Evolutionary conservation across 768 basidiomycete genomes (phyloP).

Genomic region (Russula compacta): DNA sequence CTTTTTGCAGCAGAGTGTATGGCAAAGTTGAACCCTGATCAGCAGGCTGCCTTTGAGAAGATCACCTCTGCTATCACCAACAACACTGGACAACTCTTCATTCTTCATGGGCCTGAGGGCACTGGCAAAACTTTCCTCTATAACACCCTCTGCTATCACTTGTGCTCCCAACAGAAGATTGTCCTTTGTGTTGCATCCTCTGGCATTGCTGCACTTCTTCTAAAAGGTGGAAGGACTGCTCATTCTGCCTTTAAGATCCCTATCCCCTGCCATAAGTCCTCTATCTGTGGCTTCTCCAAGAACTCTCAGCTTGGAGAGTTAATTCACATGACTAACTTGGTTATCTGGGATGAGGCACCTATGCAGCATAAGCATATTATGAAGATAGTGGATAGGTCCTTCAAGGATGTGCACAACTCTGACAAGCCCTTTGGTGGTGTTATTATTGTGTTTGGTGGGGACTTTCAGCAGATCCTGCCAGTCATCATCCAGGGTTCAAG

Average conservation of each 20-base stretch:
- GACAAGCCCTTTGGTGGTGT: background rate
- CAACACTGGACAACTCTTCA: slow-evolving; percentile 26
- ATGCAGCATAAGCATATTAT: background rate
- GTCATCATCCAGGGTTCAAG: no score
- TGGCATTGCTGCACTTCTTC: no score
- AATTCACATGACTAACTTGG: background rate
- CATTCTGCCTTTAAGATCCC: no score
- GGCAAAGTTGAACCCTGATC: slow-evolving; percentile 19
- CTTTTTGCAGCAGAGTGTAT: background rate
- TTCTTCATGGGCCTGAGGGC: slow-evolving; percentile 37
- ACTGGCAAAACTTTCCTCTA: slow-evolving; percentile 40
- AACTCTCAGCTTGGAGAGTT: background rate
- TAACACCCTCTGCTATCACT: slow-evolving; percentile 23
- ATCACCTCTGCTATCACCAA: slow-evolving; percentile 18
- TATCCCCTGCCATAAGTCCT: slow-evolving; percentile 21
- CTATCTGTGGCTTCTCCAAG: background rate
- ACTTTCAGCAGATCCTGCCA: background rate
- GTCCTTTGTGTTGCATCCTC: slow-evolving; percentile 41
- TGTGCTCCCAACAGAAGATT: background rate
- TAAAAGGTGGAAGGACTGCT: no score
- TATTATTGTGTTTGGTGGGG: background rate
- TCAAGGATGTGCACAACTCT: background rate
- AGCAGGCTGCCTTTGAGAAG: slow-evolving; percentile 17
- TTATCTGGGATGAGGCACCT: background rate
- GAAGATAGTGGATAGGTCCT: background rate